Evolutionary conservation across 306 rosid species (phyloP), one percentile per base, ranked within the genome.

Genomic region (Vigna mungo): DNA sequence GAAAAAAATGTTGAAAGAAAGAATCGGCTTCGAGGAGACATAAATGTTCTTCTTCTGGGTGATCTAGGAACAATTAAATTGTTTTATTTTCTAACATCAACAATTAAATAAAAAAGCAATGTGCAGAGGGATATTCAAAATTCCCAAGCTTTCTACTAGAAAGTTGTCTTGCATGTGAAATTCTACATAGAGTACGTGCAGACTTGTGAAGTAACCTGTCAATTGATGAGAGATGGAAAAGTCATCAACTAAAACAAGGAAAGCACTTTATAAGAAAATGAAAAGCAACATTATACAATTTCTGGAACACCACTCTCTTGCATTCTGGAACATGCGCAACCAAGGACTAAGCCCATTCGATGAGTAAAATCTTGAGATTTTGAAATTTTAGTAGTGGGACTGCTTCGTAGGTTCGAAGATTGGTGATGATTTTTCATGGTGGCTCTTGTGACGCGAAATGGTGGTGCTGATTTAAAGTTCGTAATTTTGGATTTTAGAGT

Each of bases 31-130:
- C 85, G 97, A 58, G 99, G 99, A 55, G 99, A 95, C 83, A 92
- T 95, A 69, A 95, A 95, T 81, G 93, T 95, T 73, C 99, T 95
- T 80, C 93, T 95, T 58, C 87, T 95, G 0, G 99, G 99, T 48
- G 99, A 95, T 82, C 99, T 97, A 9, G 99, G 99, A 69, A 95
- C 99, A 7, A 21, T 7, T 37, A 6, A 36, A 7, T 36, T 36
- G 1, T 4, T 37, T 37, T 37, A 39, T 8, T 39, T 9, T 9
- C 44, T 47, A 18, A 47, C n/a, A 49, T 5, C 66, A 60, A 60
- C 41, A 17, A 6, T 60, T 13, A 30, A 60, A 27, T 3, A 60
- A 58, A 60, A 4, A 60, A 14, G 9, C 37, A 27, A 39, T 30
- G 16, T 25, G 39, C 13, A n/a, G 37, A 61, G 30, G 41, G 39